Percentiles rank a stretch among this genome's conserved stretches.
Evolutionary conservation across 495 filamentous ascomycete genomes (phyloP).

Genomic region (Podospora conica): DNA sequence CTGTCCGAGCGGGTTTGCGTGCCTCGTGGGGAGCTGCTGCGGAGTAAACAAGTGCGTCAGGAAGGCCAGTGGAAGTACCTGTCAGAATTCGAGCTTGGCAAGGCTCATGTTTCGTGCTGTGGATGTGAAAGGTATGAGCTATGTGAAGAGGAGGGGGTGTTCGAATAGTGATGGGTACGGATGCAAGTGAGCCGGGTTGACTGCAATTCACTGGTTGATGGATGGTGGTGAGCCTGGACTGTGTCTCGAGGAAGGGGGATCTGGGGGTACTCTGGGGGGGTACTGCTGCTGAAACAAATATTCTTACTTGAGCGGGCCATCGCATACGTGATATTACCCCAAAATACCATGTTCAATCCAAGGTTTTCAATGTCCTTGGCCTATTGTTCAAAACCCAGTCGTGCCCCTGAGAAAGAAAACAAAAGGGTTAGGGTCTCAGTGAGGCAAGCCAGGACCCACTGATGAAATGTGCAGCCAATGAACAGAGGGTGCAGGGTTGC

Average conservation of each 20-base stretch:
- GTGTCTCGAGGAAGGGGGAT: not conserved
- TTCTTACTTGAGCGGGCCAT: no score
- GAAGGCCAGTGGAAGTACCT: not conserved
- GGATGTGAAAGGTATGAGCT: not conserved
- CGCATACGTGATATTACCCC: no score
- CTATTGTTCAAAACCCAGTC: no score
- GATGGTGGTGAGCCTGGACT: not conserved
- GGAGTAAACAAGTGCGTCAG: constrained; percentile 8
- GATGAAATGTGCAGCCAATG: not conserved
- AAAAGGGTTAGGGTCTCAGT: not conserved
- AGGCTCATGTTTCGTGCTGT: not conserved
- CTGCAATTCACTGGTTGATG: no score
- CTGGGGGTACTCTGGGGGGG: no score
- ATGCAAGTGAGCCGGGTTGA: not conserved
- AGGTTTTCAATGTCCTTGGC: no score
- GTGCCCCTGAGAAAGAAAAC: not conserved
- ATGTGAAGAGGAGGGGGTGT: not conserved
- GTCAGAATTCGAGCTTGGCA: not conserved
- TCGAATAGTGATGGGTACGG: not conserved
- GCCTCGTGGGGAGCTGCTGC: constrained; percentile 14
- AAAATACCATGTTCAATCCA: not conserved
- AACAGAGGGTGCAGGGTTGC: not conserved
- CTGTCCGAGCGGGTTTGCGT: constrained; percentile 1
- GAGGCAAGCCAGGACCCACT: not conserved
- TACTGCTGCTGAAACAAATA: no score